phyloP scores from a whole-genome alignment of 129 eudicot genomes.

The Pittosporum tobira region DNA sequence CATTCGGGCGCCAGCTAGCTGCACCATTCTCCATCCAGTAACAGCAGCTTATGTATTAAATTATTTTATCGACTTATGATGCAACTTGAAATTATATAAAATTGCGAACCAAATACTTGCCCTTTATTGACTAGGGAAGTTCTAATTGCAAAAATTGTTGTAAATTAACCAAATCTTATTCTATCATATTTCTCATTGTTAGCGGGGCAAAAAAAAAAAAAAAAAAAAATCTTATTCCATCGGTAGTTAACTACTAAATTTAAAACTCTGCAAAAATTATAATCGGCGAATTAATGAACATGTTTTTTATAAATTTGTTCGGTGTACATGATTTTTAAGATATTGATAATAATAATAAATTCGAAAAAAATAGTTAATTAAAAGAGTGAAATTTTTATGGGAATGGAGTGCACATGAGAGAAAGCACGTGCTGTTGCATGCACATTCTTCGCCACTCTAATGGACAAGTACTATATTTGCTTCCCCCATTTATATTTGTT shows the following conservation, averaged over 20 bases:
- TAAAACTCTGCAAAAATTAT: too few species aligned
- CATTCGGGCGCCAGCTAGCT: background rate
- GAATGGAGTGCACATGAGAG: background rate
- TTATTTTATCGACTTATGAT: background rate
- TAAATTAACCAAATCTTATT: too few species aligned
- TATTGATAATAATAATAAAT: too few species aligned
- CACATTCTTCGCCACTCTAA: constrained; percentile 1
- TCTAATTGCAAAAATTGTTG: background rate
- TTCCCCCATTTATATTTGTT: background rate
- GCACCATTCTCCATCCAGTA: constrained; percentile 1
- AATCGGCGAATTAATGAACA: too few species aligned
- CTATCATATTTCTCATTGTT: too few species aligned
- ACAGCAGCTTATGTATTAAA: background rate
- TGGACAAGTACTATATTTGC: constrained; percentile 17
- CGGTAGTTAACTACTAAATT: too few species aligned
- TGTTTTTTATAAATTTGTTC: too few species aligned
- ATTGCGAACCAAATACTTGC: background rate
- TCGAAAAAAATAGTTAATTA: background rate
- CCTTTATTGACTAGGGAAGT: too few species aligned
- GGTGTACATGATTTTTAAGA: too few species aligned
- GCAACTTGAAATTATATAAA: background rate
- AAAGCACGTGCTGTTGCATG: constrained; percentile 13
- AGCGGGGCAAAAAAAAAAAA: too few species aligned
- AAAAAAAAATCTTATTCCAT: too few species aligned
- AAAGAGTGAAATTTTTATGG: background rate